These are phyloP conservation scores for Flaveria linearis DNA, from an alignment of 129 eudicot species.

Conservation along the genomic window DNA sequence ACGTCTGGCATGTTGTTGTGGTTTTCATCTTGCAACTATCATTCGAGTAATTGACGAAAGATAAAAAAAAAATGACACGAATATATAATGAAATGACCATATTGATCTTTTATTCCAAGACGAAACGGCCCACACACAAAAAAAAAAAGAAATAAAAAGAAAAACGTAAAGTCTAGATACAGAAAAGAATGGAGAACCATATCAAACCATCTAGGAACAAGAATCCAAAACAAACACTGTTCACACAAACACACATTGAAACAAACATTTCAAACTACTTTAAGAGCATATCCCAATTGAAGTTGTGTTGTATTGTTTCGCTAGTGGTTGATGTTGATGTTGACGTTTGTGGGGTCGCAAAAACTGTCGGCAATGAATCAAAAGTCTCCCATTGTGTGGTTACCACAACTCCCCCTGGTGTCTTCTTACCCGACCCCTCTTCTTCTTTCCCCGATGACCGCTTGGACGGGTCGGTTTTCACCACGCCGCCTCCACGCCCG, in stretches of 20 bases:
- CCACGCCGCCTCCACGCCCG: neutral
- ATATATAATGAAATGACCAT: neutral
- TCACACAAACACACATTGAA: conserved; percentile 34
- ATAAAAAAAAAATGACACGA: no score
- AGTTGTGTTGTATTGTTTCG: conserved; percentile 23
- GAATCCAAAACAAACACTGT: conserved; percentile 33
- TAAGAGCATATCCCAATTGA: conserved; percentile 66
- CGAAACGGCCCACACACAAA: conserved; percentile 29
- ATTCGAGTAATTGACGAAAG: neutral
- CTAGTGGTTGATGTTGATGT: conserved; percentile 36
- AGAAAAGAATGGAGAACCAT: conserved; percentile 61
- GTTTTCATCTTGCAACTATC: no score
- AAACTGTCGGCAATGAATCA: conserved; percentile 59
- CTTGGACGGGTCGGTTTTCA: conserved; percentile 35
- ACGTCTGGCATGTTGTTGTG: no score
- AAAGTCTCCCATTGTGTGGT: conserved; percentile 99
- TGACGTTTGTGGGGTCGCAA: conserved; percentile 43
- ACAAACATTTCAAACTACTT: conserved; percentile 43
- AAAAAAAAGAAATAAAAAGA: neutral
- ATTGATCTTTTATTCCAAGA: conserved; percentile 42
- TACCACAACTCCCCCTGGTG: conserved; percentile 64
- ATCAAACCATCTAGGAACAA: conserved; percentile 49
- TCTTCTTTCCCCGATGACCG: conserved; percentile 49
- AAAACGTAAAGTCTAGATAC: conserved; percentile 46
- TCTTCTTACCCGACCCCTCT: conserved; percentile 50